These are phyloP conservation scores for Paecilomyces niveus DNA, from an alignment of 2,329 filamentous ascomycete genomes.

Conservation along the genomic window DNA sequence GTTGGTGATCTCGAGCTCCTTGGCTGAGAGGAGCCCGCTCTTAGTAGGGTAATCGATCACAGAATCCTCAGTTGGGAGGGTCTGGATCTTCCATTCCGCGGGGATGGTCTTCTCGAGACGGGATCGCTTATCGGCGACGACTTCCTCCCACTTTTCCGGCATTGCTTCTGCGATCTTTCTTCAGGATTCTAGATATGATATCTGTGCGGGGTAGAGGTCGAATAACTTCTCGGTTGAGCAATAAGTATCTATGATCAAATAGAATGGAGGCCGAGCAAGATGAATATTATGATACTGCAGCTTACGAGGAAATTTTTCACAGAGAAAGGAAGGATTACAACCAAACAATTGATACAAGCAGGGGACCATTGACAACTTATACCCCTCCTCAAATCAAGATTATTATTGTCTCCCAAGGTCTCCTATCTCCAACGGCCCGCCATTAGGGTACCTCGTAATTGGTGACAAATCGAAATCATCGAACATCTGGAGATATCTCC, in stretches of 20 bases:
- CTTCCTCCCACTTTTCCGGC: constrained; percentile 9
- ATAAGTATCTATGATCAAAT: neutral
- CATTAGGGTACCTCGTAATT: neutral
- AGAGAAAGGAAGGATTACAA: neutral
- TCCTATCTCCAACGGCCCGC: neutral
- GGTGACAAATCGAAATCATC: neutral
- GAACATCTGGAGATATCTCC: neutral
- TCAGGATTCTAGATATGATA: neutral
- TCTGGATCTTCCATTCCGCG: constrained; percentile 11
- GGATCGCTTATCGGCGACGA: constrained; percentile 11
- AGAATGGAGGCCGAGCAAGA: neutral
- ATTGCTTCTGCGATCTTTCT: neutral
- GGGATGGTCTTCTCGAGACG: constrained; percentile 12
- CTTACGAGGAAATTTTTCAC: neutral
- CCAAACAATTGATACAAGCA: neutral
- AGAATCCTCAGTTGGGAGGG: constrained; percentile 3
- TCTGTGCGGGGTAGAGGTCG: neutral
- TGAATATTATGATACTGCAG: neutral
- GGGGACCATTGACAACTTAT: neutral
- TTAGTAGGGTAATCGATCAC: constrained; percentile 8
- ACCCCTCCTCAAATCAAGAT: neutral
- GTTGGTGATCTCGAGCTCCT: constrained; percentile 12
- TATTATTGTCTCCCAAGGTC: neutral
- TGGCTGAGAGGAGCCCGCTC: constrained; percentile 8
- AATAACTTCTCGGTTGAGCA: neutral